These are phyloP conservation scores for Colletotrichum sp. DNA, from an alignment of 2,329 filamentous ascomycete species.

Conservation along the genomic window DNA sequence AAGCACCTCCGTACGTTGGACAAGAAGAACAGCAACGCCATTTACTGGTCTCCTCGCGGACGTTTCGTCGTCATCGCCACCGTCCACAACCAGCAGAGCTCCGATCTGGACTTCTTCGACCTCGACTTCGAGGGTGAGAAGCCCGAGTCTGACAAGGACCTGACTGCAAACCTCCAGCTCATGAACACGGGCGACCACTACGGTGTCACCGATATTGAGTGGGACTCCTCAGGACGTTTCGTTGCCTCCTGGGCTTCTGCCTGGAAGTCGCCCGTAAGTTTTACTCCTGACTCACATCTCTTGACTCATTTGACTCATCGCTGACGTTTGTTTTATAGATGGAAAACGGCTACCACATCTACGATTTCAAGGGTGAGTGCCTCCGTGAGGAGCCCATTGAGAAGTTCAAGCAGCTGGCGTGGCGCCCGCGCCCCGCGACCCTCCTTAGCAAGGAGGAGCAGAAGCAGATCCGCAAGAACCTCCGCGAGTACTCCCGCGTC, in stretches of 20 bases:
- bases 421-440: constrained; percentile 91
- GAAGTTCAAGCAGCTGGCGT: constrained; percentile 97
- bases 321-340: constrained; percentile 60
- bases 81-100: constrained; percentile 89
- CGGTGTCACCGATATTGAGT: constrained; percentile 95
- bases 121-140: constrained; percentile 98
- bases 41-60: constrained; percentile 97
- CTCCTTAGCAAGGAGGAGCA: constrained; percentile 96
- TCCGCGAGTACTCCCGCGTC: constrained; percentile 91
- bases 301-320: background rate
- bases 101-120: constrained; percentile 97
- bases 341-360: constrained; percentile 99
- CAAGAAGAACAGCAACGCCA: constrained; percentile 99
- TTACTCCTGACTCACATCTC: background rate
- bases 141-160: constrained; percentile 88
- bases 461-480: constrained; percentile 96
- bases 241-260: constrained; percentile 91
- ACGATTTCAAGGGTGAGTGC: constrained; percentile 91
- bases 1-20: constrained; percentile 93
- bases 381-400: constrained; percentile 91
- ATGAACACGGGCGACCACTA: constrained; percentile 97
- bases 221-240: constrained; percentile 95
- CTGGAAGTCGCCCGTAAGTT: constrained; percentile 91
- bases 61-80: constrained; percentile 95
- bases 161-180: constrained; percentile 91